Evolutionary conservation across 805 yeast genomes (phyloP), one percentile per base, ranked within the genome.

Genomic region (Candida nemodendra): DNA sequence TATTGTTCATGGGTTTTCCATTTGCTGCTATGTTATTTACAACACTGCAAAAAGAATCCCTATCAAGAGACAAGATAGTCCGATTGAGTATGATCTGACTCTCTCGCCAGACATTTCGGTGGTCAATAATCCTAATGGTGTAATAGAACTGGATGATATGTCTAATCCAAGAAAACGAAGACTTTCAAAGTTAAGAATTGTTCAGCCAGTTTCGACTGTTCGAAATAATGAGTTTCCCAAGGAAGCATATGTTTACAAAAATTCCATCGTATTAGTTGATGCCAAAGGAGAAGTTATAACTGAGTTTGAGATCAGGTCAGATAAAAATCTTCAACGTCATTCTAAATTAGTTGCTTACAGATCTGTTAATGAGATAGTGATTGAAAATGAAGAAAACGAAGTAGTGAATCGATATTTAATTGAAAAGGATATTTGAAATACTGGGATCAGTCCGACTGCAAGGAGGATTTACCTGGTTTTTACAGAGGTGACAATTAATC

Each of bases 1-100:
- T 51, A 66, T 85, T 14, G 91, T 89, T 16, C 97, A 89, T 61
- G 97, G 97, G 3, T 87, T 95, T 0, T 86, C 95, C 0, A 88
- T 87, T 18, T 93, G 93, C 4, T 86, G 78, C 2, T 57, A 65
- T 27, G 64, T 71, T 2, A 30, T 50, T 2, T 46, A 33, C 34
- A 37, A 34, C 21, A 39, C 48, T 0, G 51, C 50, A 53, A 40
- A 72, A 68, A 46, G 36, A 59, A 54, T 49, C 44, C 68, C 39
- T 2, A 36, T 44, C 22, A 32, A 61, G 66, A 69, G 34, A 11
- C 32, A 30, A 21, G 30, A 28, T 8, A 21, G 23, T 9, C 24
- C 37, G 7, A 16, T 16, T 12, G 38, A 32, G 18, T 28, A 30
- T 13, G 28, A 30, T 5, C 14, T 16, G 7, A 22, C 29, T n/a